Percentiles rank a stretch among this genome's conserved stretches.
These are phyloP conservation scores for Nelumbo lutea DNA, from an alignment of 164 flowering plant genomes.

Conservation along the genomic window DNA sequence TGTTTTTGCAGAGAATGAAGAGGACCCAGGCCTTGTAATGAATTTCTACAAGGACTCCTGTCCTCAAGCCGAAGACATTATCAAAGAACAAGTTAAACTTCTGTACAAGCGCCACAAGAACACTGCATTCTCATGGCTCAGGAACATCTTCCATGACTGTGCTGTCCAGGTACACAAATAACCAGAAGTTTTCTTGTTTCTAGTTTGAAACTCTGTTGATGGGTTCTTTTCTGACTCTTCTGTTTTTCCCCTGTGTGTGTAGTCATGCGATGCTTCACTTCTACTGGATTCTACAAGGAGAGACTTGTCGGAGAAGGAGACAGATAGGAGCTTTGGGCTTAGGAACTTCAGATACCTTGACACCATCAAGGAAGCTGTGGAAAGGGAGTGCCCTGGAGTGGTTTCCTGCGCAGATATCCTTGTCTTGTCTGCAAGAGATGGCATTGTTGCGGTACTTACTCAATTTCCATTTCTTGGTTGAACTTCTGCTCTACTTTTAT, in stretches of 20 bases:
- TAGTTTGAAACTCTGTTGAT: conserved; percentile 1
- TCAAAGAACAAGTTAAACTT: conserved; percentile 85
- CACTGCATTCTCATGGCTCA: conserved; percentile 98
- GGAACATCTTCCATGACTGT: conserved; percentile 99
- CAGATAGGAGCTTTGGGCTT: conserved; percentile 96
- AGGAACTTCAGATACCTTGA: conserved; percentile 94
- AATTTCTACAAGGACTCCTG: conserved; percentile 86
- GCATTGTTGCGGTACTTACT: conserved; percentile 62
- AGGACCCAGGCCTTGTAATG: conserved; percentile 64
- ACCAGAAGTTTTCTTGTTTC: neutral
- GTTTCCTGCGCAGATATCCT: conserved; percentile 96
- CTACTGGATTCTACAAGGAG: conserved; percentile 97
- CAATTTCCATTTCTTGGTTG: neutral
- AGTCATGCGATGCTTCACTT: conserved; percentile 98
- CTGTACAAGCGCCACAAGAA: conserved; percentile 98
- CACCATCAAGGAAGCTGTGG: conserved; percentile 84
- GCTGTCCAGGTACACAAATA: conserved; percentile 60
- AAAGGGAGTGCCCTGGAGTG: conserved; percentile 96
- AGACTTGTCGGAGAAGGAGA: conserved; percentile 91
- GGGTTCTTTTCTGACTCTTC: neutral
- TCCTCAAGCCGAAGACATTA: conserved; percentile 94
- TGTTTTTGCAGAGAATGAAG: conserved; percentile 46
- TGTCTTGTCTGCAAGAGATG: conserved; percentile 88
- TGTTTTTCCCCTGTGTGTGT: conserved; percentile 8
- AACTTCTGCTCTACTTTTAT: neutral